A percentile compares a stretch with the other conserved stretches of the same genome.
phyloP scores from a whole-genome alignment of 257 asterid genomes.

The Petunia axillaris region DNA sequence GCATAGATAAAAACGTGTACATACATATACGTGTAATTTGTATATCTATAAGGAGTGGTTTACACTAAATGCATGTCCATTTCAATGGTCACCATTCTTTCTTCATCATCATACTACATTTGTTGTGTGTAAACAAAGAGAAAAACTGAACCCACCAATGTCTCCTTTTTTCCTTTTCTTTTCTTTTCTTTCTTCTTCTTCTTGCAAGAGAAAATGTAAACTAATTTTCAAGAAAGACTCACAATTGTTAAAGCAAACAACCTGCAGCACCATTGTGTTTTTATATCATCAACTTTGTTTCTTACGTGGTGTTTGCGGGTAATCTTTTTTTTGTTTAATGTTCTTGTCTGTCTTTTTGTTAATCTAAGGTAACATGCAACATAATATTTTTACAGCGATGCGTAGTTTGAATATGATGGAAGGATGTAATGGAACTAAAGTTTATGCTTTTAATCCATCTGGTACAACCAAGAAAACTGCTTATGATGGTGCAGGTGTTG shows the following conservation, averaged over 20 bases:
- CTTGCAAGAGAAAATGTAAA: constrained; percentile 5
- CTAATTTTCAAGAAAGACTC: neutral
- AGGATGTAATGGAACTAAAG: constrained; percentile 70
- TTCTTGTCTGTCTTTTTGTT: constrained; percentile 32
- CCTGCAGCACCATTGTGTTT: constrained; percentile 47
- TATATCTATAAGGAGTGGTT: neutral
- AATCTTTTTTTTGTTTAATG: neutral
- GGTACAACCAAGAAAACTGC: constrained; percentile 32
- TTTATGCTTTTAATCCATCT: constrained; percentile 53
- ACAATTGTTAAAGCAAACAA: neutral
- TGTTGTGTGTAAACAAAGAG: constrained; percentile 19
- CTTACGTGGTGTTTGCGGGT: constrained; percentile 70
- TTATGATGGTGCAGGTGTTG: constrained; percentile 48
- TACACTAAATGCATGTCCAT: constrained; percentile 37
- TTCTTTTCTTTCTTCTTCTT: neutral
- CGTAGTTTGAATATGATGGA: constrained; percentile 84
- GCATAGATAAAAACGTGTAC: neutral
- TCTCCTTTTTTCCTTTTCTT: constrained; percentile 12
- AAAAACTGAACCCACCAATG: constrained; percentile 19
- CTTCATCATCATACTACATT: constrained; percentile 26
- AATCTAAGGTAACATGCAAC: constrained; percentile 70
- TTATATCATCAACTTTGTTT: neutral
- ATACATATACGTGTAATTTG: neutral
- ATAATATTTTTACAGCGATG: constrained; percentile 67
- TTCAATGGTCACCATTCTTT: constrained; percentile 31